phyloP scores from a whole-genome alignment of 768 basidiomycete species.

The Kwoniella europaea region DNA sequence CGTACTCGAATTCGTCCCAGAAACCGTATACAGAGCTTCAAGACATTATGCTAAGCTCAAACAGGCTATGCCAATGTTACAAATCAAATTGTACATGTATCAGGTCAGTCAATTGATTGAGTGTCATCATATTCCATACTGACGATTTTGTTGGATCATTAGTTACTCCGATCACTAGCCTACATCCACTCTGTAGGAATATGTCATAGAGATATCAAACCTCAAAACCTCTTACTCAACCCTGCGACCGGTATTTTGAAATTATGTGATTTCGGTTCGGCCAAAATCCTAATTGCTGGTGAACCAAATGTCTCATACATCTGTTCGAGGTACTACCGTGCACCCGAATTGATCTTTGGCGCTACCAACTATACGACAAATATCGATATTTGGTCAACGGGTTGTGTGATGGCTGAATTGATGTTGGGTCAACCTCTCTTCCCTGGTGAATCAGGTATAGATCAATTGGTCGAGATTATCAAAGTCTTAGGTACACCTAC shows the following conservation, averaged over 20 bases:
- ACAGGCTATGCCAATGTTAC: conserved; percentile 99
- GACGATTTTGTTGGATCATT: conserved; percentile 46
- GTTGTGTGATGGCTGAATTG: conserved; percentile 99
- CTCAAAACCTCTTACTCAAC: conserved; percentile 96
- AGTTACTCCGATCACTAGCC: conserved; percentile 94
- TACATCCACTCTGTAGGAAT: conserved; percentile 99
- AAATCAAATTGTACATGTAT: conserved; percentile 99
- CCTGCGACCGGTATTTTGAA: conserved; percentile 96
- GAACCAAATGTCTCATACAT: conserved; percentile 99
- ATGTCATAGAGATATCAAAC: conserved; percentile 99
- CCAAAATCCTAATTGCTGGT: conserved; percentile 95
- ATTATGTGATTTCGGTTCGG: conserved; percentile 98
- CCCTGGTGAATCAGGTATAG: conserved; percentile 94
- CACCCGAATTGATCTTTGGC: conserved; percentile 98
- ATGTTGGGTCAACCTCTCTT: conserved; percentile 99
- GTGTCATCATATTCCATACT: background rate
- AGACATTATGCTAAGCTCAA: conserved; percentile 99
- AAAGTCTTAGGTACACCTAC: conserved; percentile 98
- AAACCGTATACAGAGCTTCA: conserved; percentile 98
- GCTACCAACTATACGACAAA: conserved; percentile 99
- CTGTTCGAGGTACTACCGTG: conserved; percentile 98
- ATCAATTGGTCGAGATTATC: conserved; percentile 99
- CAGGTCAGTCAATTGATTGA: conserved; percentile 42
- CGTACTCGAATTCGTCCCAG: conserved; percentile 98
- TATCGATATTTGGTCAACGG: conserved; percentile 99